These are phyloP conservation scores for Ammopiptanthus mongolicus DNA, from an alignment of 306 rosid species.

Conservation along the genomic window DNA sequence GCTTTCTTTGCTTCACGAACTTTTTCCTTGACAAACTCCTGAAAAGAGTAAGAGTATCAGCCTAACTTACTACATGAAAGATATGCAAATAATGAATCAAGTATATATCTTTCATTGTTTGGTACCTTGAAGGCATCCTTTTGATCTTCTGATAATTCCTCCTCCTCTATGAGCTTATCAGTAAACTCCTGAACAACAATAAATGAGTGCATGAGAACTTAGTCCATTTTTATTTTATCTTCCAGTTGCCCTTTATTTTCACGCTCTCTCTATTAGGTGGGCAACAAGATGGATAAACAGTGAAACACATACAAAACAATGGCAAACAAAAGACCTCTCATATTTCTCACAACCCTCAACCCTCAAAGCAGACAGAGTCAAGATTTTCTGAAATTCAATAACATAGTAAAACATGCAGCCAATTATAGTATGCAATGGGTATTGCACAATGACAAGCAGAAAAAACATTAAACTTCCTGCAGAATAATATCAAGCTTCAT, in stretches of 20 bases:
- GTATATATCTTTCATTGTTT: background rate
- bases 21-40: conserved; percentile 82
- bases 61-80: background rate
- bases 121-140: conserved; percentile 74
- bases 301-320: background rate
- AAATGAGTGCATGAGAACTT: background rate
- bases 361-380: background rate
- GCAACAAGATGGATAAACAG: background rate
- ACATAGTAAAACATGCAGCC: background rate
- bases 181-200: conserved; percentile 67
- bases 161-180: conserved; percentile 60
- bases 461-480: background rate
- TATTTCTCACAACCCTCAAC: background rate
- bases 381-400: conserved; percentile 2
- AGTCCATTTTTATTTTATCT: background rate
- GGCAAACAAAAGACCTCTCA: background rate
- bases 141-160: conserved; percentile 56
- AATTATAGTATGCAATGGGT: background rate
- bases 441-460: background rate
- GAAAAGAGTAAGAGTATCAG: background rate
- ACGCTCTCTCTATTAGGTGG: background rate
- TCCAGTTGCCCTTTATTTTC: background rate
- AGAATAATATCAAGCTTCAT: background rate
- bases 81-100: background rate
- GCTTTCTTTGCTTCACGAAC: conserved; percentile 77